Base-by-base conservation (phyloP, 371 early-diverging fungal genomes). In the Entomophthora muscae region DNA sequence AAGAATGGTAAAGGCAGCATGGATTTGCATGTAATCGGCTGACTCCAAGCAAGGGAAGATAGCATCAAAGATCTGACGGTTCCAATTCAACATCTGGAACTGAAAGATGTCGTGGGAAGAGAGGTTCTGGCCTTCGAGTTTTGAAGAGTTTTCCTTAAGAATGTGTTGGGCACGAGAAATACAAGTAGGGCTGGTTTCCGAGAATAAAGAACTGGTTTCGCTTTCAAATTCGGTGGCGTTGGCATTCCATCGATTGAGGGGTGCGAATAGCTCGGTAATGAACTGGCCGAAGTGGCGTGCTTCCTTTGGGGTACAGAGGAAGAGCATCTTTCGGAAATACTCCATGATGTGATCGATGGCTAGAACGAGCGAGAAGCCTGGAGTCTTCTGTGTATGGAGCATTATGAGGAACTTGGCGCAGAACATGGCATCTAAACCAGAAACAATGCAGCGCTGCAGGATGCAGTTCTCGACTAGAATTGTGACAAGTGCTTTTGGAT, bases 401-500 rank as follows among this genome's bases (percentile, higher is more conserved):
- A 84, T 63, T 68, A 82, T 74, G 24, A 89, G 71, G 66, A 93
- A 89, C 71, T 88, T 85, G 42, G 86, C 88, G 61, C 88, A 87
- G 67, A 78, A 95, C 1, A 83, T 73, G 1, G 95, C 92, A 70
- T 95, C 94, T 0, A 79, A 70, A 21, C 81, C 82, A 0, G 91
- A 90, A 5, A 83, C 73, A 33, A 83, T 65, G 52, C 82, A 77
- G n/a, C 95, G 78, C 12, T 90, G 91, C 28, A 80, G 72, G 13
- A 95, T 63, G 66, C 93, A 92, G 70, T 84, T 76, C 66, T 93
- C 88, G 31, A 90, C 73, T 13, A 91, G 71, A 12, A 74, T 75
- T 7, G 73, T 70, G 10, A 78, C 75, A 12, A 79, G 67, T 3
- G 70, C 71, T 32, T 72, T 69, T 1, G 84, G 78, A 63, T 83